A percentile compares a stretch with the other conserved stretches of the same genome.
phyloP scores from a whole-genome alignment of 176 grass and related monocot species.

The Oryza punctata region DNA sequence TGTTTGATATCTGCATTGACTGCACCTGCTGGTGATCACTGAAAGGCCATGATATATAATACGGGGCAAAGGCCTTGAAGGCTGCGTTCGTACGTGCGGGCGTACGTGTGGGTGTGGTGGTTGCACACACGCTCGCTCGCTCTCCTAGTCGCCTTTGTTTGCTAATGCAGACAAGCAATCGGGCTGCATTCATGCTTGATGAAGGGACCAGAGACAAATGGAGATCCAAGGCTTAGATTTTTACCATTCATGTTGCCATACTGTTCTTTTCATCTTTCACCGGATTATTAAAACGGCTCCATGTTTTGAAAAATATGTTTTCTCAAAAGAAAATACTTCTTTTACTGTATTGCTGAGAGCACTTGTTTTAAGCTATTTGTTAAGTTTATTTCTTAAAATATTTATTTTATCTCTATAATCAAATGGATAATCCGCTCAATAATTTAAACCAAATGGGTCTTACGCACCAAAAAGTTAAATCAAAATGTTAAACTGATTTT shows the following conservation, averaged over 20 bases:
- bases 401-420: too few species aligned
- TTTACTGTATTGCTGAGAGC: too few species aligned
- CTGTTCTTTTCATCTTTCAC: too few species aligned
- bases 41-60: conserved; percentile 27
- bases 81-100: conserved; percentile 15
- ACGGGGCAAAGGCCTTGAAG: not conserved
- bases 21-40: conserved; percentile 23
- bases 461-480: too few species aligned
- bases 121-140: not conserved
- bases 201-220: not conserved
- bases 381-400: too few species aligned
- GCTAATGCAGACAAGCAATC: not conserved
- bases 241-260: not conserved
- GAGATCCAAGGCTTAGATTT: conserved; percentile 4
- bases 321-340: too few species aligned
- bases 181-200: not conserved
- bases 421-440: too few species aligned
- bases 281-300: too few species aligned
- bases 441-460: too few species aligned
- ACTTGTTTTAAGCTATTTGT: too few species aligned
- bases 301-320: too few species aligned
- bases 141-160: conserved; percentile 13
- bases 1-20: not conserved
- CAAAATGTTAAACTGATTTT: too few species aligned
- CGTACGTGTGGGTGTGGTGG: not conserved